Conservation (phyloP, 2,329 filamentous ascomycete species). For the Hymenoscyphus albidus region DNA sequence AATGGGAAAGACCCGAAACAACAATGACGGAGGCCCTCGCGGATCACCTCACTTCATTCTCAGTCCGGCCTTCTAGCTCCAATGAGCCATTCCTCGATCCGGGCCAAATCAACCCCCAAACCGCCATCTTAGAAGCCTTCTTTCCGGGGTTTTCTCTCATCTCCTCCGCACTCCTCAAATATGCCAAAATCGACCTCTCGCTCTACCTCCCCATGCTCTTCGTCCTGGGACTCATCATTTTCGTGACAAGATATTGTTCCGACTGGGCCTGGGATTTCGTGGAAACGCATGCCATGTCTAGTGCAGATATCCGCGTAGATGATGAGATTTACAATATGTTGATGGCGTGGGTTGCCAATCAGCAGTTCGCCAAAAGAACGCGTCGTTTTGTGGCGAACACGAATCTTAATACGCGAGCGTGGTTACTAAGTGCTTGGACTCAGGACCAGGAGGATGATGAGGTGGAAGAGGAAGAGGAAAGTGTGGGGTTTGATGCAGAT, state of each 20-base stretch:
- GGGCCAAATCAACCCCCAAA: conserved; percentile 34
- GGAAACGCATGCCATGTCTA: conserved; percentile 57
- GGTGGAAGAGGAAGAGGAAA: conserved; percentile 41
- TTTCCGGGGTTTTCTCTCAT: conserved; percentile 63
- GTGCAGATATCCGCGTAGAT: conserved; percentile 62
- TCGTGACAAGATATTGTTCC: conserved; percentile 51
- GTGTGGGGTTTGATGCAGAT: conserved; percentile 27
- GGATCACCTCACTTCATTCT: not conserved
- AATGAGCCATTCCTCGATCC: not conserved
- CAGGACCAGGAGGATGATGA: conserved; percentile 43
- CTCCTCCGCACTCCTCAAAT: conserved; percentile 49
- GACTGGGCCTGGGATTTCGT: conserved; percentile 46
- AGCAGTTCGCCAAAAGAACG: conserved; percentile 56
- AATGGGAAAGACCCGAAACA: not conserved
- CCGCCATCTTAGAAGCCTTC: conserved; percentile 51
- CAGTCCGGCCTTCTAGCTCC: not conserved
- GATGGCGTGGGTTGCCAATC: conserved; percentile 64
- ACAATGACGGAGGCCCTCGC: not conserved
- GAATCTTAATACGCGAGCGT: conserved; percentile 51
- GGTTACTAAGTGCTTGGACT: conserved; percentile 41
- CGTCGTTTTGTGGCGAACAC: conserved; percentile 64
- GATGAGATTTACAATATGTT: conserved; percentile 72
- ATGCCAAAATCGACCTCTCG: conserved; percentile 59
- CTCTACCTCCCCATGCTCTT: conserved; percentile 58
- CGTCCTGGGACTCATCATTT: conserved; percentile 44